These are phyloP conservation scores for Pichia sp. DNA, from an alignment of 1,139 yeast species.

Conservation along the genomic window DNA sequence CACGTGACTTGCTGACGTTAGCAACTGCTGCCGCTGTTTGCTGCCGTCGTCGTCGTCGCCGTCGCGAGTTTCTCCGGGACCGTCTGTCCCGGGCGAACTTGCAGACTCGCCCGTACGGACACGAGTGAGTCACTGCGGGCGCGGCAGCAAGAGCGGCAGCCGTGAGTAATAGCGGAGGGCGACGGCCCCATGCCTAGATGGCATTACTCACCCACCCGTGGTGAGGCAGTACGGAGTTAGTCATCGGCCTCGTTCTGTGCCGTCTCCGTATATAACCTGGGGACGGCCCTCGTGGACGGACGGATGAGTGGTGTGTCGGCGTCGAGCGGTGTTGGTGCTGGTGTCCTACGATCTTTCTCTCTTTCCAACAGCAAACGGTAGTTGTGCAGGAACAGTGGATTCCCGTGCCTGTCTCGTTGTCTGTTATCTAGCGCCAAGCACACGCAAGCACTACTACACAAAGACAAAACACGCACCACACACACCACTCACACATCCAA, in stretches of 20 bases:
- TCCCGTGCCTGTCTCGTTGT: not conserved
- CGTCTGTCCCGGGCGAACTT: no score
- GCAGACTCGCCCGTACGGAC: no score
- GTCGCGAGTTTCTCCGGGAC: no score
- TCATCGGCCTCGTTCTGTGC: not conserved
- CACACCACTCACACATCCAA: not conserved
- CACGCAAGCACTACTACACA: no score
- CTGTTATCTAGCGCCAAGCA: not conserved
- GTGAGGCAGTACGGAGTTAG: slow-evolving; percentile 1
- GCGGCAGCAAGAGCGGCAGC: no score
- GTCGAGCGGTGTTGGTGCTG: not conserved
- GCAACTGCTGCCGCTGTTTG: no score
- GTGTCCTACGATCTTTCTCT: not conserved
- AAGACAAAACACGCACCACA: not conserved
- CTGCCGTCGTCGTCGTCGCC: no score
- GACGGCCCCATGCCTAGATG: not conserved
- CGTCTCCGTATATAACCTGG: not conserved
- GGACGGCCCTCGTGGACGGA: not conserved
- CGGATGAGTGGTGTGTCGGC: no score
- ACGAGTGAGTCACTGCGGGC: no score
- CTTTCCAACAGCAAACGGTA: not conserved
- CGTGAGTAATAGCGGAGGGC: no score
- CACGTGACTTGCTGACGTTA: no score
- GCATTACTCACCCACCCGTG: not conserved
- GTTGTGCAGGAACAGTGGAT: not conserved